These are phyloP conservation scores for Pleurotus platypus DNA, from an alignment of 768 basidiomycete genomes.

Conservation along the genomic window DNA sequence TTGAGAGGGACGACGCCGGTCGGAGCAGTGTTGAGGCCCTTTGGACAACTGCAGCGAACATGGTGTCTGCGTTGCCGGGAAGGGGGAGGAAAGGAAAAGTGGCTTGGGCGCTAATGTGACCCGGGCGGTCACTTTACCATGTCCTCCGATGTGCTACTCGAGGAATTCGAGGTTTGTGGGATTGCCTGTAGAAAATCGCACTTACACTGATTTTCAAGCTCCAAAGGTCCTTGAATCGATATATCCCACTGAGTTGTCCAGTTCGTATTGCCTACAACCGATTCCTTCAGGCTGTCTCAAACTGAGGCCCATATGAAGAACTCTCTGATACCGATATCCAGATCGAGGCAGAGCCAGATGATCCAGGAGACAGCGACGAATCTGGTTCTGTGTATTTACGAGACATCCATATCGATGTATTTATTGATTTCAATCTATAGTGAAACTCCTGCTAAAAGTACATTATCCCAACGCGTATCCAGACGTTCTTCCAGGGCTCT, in stretches of 20 bases:
- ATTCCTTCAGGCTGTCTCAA: slow-evolving; percentile 18
- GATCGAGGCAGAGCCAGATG: slow-evolving; percentile 88
- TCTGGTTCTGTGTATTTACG: slow-evolving; percentile 18
- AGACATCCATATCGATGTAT: slow-evolving; percentile 9
- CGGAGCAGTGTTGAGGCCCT: not conserved
- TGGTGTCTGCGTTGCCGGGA: not conserved
- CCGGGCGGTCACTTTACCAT: slow-evolving; percentile 26
- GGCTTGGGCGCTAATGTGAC: not conserved
- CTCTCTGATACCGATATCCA: slow-evolving; percentile 76
- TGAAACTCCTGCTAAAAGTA: slow-evolving; percentile 69
- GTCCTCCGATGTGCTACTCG: slow-evolving; percentile 67
- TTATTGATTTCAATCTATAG: slow-evolving; percentile 35
- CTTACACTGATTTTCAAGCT: slow-evolving; percentile 11
- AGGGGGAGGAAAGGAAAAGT: not conserved
- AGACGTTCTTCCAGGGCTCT: slow-evolving; percentile 72
- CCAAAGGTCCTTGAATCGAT: slow-evolving; percentile 89
- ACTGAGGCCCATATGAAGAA: slow-evolving; percentile 67
- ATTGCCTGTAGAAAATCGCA: slow-evolving; percentile 7
- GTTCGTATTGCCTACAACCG: slow-evolving; percentile 54
- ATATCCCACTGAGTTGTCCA: slow-evolving; percentile 89
- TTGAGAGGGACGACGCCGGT: not conserved
- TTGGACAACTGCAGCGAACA: not conserved
- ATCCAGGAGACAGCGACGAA: slow-evolving; percentile 60
- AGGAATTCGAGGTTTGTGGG: slow-evolving; percentile 82
- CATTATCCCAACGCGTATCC: slow-evolving; percentile 84